Base-by-base conservation (phyloP, 768 basidiomycete genomes). In the Pleurotus eryngii region DNA sequence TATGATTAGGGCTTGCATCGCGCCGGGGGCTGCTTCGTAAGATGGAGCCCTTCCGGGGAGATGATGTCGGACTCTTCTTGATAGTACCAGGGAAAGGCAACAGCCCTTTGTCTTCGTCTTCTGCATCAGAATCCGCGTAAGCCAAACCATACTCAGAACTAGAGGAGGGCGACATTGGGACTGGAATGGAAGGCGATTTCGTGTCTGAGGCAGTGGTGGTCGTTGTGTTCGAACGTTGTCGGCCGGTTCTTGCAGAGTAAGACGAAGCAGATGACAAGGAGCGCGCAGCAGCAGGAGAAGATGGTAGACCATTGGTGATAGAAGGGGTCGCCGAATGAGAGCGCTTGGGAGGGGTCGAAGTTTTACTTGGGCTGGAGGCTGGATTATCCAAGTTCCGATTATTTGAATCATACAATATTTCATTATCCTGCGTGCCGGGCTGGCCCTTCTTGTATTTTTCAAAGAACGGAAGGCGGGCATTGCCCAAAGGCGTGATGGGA, bases 391-490 rank as follows among this genome's bases (percentile, higher is more conserved):
- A 27, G 59, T 51, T 22, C 46, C 45, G 47, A 47, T 57, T 61
- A 57, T 40, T 54, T 55, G 39, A 49, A 26, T 40, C 50, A 46
- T 46, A 59, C 46, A 50, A 50, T 24, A 26, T 20, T 5, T 56
- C 39, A 30, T 57, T 57, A 22, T 48, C 30, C 18, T 55, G 57
- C 9, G 60, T 15, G 27, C 42, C 65, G 59, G 49, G 67, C 24
- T 67, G 24, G 43, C 68, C 71, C 61, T 73, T 72, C 61, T 78
- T 80, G 64, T 79, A 74, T 61, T 81, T 81, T 56, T 86, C 84
- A 60, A 87, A 80, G 67, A 87, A 81, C 7, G 82, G 80, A 59
- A 86, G 69, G 4, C 75, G 70, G 5, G 75, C 18, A n/a, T 24
- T 42, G 17, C 38, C 51, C 42, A 54, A 37, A 42, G 51, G 51